These are phyloP conservation scores for Acer campestre DNA, from an alignment of 345 rosid species.

Conservation along the genomic window DNA sequence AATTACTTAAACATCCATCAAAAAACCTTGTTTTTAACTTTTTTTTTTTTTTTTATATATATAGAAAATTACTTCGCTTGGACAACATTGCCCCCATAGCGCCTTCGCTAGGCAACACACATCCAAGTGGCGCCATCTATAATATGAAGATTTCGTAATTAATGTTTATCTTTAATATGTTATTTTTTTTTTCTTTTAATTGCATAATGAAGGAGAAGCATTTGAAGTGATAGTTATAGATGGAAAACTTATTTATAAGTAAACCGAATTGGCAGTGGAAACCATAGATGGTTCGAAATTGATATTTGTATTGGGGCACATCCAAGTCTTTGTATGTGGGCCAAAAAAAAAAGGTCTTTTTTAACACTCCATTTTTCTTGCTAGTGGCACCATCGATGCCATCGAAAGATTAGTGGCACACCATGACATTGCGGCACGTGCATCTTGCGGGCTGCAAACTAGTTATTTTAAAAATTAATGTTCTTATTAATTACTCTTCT, in stretches of 20 bases:
- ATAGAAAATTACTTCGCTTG: too few relatives aligned
- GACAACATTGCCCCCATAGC: too few relatives aligned
- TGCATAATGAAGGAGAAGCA: constrained; percentile 55
- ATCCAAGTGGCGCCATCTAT: too few relatives aligned
- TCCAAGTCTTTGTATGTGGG: constrained; percentile 58
- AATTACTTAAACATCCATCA: too few relatives aligned
- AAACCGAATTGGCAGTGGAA: constrained; percentile 32
- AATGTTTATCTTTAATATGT: neutral
- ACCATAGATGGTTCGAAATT: constrained; percentile 55
- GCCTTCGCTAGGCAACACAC: too few relatives aligned
- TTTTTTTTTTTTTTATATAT: too few relatives aligned
- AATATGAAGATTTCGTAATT: too few relatives aligned
- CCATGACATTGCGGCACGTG: too few relatives aligned
- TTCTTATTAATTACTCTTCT: too few relatives aligned
- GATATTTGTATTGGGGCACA: constrained; percentile 71
- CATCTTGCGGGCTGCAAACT: too few relatives aligned
- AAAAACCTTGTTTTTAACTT: too few relatives aligned
- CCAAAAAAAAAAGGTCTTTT: constrained; percentile 61
- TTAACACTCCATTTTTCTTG: constrained; percentile 67
- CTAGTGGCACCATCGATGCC: constrained; percentile 68
- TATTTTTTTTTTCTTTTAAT: neutral
- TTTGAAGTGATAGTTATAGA: constrained; percentile 55
- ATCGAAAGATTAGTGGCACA: constrained; percentile 64
- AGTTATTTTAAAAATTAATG: too few relatives aligned
- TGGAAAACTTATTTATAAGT: constrained; percentile 48